Conservation (phyloP, 768 basidiomycete genomes). For the Coprinellus micaceus region DNA sequence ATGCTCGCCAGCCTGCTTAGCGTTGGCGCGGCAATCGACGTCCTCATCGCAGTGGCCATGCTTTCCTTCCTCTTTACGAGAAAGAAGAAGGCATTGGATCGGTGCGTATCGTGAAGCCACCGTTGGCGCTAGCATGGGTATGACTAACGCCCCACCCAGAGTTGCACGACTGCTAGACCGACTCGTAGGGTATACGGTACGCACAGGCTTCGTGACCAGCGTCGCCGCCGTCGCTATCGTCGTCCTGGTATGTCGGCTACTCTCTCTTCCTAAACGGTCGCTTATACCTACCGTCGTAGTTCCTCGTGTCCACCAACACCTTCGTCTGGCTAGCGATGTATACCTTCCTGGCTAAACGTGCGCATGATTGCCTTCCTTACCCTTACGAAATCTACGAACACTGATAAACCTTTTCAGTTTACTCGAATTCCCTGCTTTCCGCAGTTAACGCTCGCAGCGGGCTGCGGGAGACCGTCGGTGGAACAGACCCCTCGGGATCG, state of each 20-base stretch:
- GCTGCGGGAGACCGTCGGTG: not conserved
- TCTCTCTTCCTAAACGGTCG: not conserved
- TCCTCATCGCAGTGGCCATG: conserved; percentile 19
- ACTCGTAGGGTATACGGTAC: conserved; percentile 25
- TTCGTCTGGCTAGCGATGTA: conserved; percentile 9
- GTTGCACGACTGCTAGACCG: conserved; percentile 23
- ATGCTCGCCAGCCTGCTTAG: conserved; percentile 28
- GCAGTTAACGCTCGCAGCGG: not conserved
- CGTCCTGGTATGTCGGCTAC: conserved; percentile 1
- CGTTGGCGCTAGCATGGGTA: conserved; percentile 7
- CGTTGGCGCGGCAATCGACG: conserved; percentile 27
- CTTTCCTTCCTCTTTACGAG: conserved; percentile 8
- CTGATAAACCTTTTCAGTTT: not conserved
- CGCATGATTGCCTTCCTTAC: no score
- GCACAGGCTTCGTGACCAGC: conserved; percentile 20
- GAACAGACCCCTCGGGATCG: not conserved
- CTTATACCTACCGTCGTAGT: conserved; percentile 8
- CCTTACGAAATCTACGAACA: no score
- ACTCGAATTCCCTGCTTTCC: conserved; percentile 6
- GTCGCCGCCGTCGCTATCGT: not conserved
- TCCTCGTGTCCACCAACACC: conserved; percentile 18
- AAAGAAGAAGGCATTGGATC: not conserved
- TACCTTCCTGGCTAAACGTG: conserved; percentile 9
- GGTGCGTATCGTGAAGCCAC: not conserved
- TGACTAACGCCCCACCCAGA: conserved; percentile 4